Conservation (phyloP, 2,329 filamentous ascomycete genomes). For the Fusarium albidum region DNA sequence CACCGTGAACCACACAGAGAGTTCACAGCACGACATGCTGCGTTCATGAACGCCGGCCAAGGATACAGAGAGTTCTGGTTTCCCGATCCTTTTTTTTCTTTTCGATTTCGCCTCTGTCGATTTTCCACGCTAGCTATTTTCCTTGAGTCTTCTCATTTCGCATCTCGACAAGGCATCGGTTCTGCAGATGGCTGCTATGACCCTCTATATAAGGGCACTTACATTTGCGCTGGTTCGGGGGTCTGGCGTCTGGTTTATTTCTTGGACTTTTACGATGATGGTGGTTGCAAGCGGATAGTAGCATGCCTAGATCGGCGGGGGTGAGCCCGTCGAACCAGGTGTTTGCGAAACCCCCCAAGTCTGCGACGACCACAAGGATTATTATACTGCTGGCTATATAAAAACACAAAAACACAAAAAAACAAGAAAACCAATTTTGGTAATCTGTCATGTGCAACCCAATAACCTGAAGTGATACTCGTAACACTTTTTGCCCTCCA, state of each 20-base stretch:
- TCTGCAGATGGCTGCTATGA: slow-evolving; percentile 9
- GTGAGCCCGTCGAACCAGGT: neutral
- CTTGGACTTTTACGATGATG: neutral
- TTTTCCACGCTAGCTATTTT: neutral
- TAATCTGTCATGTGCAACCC: neutral
- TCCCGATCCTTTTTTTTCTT: neutral
- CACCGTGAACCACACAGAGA: neutral
- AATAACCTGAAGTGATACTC: neutral
- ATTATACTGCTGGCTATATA: slow-evolving; percentile 14
- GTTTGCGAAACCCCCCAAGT: neutral
- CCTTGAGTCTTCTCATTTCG: neutral
- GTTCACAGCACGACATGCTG: neutral
- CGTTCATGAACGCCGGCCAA: slow-evolving; percentile 1
- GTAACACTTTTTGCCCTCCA: neutral
- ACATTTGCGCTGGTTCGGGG: slow-evolving; percentile 5
- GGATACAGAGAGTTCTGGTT: neutral
- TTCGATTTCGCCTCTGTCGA: neutral
- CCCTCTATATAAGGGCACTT: slow-evolving; percentile 5
- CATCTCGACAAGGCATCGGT: neutral
- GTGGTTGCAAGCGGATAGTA: neutral
- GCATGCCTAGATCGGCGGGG: neutral
- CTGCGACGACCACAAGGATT: too few species aligned
- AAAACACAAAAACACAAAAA: neutral
- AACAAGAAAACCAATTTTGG: neutral
- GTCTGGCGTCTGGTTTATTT: neutral